Evolutionary conservation across 176 grass and related monocot species (phyloP).

Genomic region (Coix lacrymajobi): DNA sequence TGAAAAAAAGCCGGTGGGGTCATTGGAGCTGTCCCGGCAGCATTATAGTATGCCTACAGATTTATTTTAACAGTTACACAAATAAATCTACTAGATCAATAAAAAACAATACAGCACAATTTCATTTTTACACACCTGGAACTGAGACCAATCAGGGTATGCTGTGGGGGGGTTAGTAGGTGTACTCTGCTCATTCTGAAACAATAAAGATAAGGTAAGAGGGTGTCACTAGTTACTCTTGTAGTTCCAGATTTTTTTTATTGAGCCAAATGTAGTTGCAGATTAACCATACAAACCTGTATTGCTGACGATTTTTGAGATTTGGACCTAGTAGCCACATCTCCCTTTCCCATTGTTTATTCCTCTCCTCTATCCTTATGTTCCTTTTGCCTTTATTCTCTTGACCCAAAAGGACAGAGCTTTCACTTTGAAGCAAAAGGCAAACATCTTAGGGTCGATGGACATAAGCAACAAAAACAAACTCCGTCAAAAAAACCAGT

Average conservation of each 20-base stretch:
- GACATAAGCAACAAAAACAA: slow-evolving; percentile 18
- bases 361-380: slow-evolving; percentile 11
- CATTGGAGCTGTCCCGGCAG: slow-evolving; percentile 43
- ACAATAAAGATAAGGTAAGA: slow-evolving; percentile 42
- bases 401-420: background rate
- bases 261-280: background rate
- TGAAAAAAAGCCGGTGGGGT: slow-evolving; percentile 50
- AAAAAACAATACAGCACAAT: slow-evolving; percentile 17
- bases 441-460: background rate
- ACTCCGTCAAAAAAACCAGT: slow-evolving; percentile 6
- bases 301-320: slow-evolving; percentile 45
- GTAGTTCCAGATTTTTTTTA: background rate
- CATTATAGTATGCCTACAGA: slow-evolving; percentile 57
- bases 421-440: slow-evolving; percentile 17
- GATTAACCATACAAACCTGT: slow-evolving; percentile 37
- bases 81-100: slow-evolving; percentile 27
- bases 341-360: slow-evolving; percentile 52
- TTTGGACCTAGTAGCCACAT: slow-evolving; percentile 51
- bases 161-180: slow-evolving; percentile 48
- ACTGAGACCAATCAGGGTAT: slow-evolving; percentile 64
- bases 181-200: slow-evolving; percentile 48
- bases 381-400: slow-evolving; percentile 17
- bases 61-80: slow-evolving; percentile 18
- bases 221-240: background rate
- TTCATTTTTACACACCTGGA: slow-evolving; percentile 47